Conservation (phyloP, 305 asterid species). For the Coffea humblotiana region DNA sequence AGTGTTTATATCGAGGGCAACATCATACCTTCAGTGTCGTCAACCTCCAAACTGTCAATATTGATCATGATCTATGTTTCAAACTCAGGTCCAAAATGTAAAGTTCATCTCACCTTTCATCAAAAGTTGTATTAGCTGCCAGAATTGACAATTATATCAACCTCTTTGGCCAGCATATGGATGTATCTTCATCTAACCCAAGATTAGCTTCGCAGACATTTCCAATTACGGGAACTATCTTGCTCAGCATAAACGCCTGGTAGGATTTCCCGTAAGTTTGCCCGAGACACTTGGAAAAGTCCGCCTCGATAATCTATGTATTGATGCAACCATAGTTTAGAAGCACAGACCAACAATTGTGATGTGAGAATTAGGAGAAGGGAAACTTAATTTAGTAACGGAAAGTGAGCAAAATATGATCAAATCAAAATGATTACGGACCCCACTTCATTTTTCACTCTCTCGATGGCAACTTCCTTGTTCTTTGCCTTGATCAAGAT, state of each 20-base stretch:
- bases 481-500: conserved; percentile 79
- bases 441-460: conserved; percentile 83
- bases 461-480: conserved; percentile 66
- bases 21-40: conserved; percentile 65
- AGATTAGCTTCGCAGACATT: conserved; percentile 72
- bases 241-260: conserved; percentile 78
- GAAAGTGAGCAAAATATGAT: not conserved
- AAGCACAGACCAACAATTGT: not conserved
- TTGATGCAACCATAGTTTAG: not conserved
- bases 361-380: not conserved
- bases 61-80: not conserved
- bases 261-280: conserved; percentile 82
- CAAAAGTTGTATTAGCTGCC: conserved; percentile 95
- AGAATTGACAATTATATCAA: conserved; percentile 76
- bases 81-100: conserved; percentile 5
- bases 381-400: not conserved
- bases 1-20: conserved; percentile 86
- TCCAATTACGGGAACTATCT: conserved; percentile 84
- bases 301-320: conserved; percentile 60
- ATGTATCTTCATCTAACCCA: conserved; percentile 67
- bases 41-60: not conserved
- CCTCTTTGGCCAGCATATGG: conserved; percentile 52
- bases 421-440: not conserved
- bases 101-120: conserved; percentile 60
- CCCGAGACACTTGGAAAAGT: conserved; percentile 77